A percentile compares a stretch with the other conserved stretches of the same genome.
Evolutionary conservation across 2,329 filamentous ascomycete species (phyloP).

Genomic region (Xylaria arbuscula): DNA sequence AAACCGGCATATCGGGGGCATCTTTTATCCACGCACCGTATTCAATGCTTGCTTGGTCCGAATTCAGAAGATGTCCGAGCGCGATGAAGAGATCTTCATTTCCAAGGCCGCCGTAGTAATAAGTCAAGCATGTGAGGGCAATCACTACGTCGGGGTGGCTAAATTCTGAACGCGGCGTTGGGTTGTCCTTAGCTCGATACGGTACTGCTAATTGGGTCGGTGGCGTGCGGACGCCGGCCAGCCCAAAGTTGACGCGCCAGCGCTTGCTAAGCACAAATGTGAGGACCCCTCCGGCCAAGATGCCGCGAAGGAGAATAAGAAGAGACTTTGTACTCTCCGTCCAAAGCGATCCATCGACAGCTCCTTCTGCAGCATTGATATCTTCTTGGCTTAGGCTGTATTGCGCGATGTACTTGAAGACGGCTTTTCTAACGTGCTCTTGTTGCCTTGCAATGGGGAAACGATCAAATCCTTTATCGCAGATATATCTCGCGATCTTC

Average conservation of each 20-base stretch:
- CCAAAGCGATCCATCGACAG: slow-evolving; percentile 49
- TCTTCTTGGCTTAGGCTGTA: slow-evolving; percentile 46
- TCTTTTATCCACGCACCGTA: slow-evolving; percentile 62
- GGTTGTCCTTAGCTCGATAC: slow-evolving; percentile 68
- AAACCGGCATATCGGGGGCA: slow-evolving; percentile 34
- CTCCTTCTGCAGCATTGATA: slow-evolving; percentile 52
- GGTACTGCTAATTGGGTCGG: slow-evolving; percentile 65
- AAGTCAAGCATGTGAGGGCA: slow-evolving; percentile 64
- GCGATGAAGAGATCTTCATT: slow-evolving; percentile 61
- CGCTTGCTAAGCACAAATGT: slow-evolving; percentile 67
- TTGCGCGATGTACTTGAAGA: slow-evolving; percentile 60
- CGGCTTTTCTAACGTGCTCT: slow-evolving; percentile 43
- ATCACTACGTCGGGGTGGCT: slow-evolving; percentile 71
- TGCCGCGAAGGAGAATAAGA: slow-evolving; percentile 61
- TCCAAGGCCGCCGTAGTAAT: slow-evolving; percentile 66
- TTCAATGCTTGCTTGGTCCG: slow-evolving; percentile 63
- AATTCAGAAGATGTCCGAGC: slow-evolving; percentile 60
- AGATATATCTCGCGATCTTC: slow-evolving; percentile 55
- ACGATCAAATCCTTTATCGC: slow-evolving; percentile 54
- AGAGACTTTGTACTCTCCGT: slow-evolving; percentile 44
- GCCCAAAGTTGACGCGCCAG: slow-evolving; percentile 74
- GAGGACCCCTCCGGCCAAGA: slow-evolving; percentile 67
- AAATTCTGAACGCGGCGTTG: slow-evolving; percentile 67
- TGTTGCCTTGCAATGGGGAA: slow-evolving; percentile 57
- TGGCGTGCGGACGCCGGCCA: slow-evolving; percentile 56